These are phyloP conservation scores for Mycena leptocephala DNA, from an alignment of 768 basidiomycete species.

Conservation along the genomic window DNA sequence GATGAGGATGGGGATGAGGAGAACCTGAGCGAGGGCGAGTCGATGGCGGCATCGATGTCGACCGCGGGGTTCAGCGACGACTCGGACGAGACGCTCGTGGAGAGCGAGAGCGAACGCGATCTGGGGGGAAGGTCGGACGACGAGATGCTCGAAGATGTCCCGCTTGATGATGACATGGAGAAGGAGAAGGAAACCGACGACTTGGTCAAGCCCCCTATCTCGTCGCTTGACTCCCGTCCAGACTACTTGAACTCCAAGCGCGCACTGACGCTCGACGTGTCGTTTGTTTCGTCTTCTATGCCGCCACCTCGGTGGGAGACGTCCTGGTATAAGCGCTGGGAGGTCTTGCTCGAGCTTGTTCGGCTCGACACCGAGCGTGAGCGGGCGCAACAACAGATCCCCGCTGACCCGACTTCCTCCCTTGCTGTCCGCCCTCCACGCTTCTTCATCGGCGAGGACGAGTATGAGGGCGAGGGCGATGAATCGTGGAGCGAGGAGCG, in stretches of 20 bases:
- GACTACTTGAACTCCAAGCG: conserved; percentile 18
- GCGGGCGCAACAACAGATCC: background rate
- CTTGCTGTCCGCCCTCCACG: conserved; percentile 21
- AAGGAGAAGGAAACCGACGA: background rate
- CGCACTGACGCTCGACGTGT: background rate
- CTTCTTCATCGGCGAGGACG: conserved; percentile 35
- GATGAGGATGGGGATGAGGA: conserved; percentile 45
- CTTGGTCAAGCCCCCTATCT: background rate
- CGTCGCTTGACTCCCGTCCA: background rate
- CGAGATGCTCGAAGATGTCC: conserved; percentile 32
- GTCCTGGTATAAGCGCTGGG: conserved; percentile 71
- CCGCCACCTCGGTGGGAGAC: conserved; percentile 56
- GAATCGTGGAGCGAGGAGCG: conserved; percentile 33
- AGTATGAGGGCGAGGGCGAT: conserved; percentile 20
- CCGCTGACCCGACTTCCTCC: background rate
- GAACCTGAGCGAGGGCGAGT: conserved; percentile 53
- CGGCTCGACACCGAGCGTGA: conserved; percentile 45
- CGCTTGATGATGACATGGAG: conserved; percentile 20
- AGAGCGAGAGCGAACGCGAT: conserved; percentile 65
- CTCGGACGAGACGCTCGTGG: conserved; percentile 73
- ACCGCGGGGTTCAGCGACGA: conserved; percentile 60
- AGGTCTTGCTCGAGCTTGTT: conserved; percentile 64
- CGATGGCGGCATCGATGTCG: conserved; percentile 48
- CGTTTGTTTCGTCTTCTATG: background rate
- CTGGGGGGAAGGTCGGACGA: conserved; percentile 36